These are phyloP conservation scores for Boletus barrowsii DNA, from an alignment of 768 basidiomycete genomes.

Conservation along the genomic window DNA sequence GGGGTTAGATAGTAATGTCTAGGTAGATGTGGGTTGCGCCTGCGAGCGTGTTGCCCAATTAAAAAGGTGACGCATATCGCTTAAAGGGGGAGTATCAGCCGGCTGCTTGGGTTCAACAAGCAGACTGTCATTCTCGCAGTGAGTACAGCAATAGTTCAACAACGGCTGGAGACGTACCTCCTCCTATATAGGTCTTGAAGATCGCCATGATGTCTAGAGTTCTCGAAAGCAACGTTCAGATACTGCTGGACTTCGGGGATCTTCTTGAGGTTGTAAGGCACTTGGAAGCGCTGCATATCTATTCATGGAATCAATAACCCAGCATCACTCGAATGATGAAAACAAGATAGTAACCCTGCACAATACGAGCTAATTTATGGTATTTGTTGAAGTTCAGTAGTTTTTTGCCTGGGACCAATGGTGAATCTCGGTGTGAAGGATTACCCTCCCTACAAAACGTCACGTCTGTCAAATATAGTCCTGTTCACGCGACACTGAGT, in stretches of 20 bases:
- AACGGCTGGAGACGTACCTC: constrained; percentile 47
- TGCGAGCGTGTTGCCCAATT: constrained; percentile 70
- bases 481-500: constrained; percentile 36
- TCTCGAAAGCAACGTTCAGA: constrained; percentile 69
- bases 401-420: constrained; percentile 68
- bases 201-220: constrained; percentile 74
- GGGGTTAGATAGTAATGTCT: constrained; percentile 20
- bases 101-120: constrained; percentile 82
- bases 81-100: constrained; percentile 59
- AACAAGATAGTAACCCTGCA: constrained; percentile 55
- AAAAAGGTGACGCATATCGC: constrained; percentile 78
- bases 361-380: constrained; percentile 81
- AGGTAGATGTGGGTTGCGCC: constrained; percentile 37
- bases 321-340: neutral
- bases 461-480: constrained; percentile 85
- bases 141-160: neutral
- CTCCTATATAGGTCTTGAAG: constrained; percentile 82
- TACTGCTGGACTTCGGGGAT: constrained; percentile 88
- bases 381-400: constrained; percentile 97
- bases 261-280: constrained; percentile 79
- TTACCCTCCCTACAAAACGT: constrained; percentile 97
- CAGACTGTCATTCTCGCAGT: constrained; percentile 37
- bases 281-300: constrained; percentile 94
- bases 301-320: constrained; percentile 5
- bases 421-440: constrained; percentile 78